Evolutionary conservation across 306 rosid species (phyloP), one percentile per base, ranked within the genome.

Genomic region (Cucurbita maxima): DNA sequence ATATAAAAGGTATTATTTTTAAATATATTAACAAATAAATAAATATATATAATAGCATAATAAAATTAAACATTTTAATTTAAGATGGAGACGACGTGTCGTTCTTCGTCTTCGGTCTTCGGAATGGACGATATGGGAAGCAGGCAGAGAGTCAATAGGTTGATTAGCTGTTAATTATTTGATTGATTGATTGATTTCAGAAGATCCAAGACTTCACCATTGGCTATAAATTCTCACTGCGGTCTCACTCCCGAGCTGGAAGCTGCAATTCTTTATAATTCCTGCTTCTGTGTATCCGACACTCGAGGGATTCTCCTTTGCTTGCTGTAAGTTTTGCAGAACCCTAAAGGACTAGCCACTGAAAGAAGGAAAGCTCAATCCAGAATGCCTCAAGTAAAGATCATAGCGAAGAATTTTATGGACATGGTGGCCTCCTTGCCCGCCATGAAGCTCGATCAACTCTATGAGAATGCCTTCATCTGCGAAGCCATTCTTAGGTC

Each of bases 401-500:
- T 88, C 80, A 87, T 94, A 55, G 97, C 97, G 15, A 89, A 89
- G 94, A 94, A 86, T 75, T 94, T 90, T 84, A 94, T 94, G 98
- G 98, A 94, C 86, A 94, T 94, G 98, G 98, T 90, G 84, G 94
- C 97, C 58, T 84, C 97, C 78, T 81, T 94, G 89, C 98, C 96
- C 37, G 81, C 96, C 86, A 86, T 87, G 84, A 94, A 90, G 90
- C 98, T 94, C 53, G 97, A 90, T 73, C 83, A 80, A 54, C 96
- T 94, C 81, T 94, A 87, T 71, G 84, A 88, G 37, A 91, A 87
- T 64, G 88, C 95, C 3, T 94, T 94, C 87, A 89, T 94, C 80
- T 90, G 98, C 79, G 97, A 90, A 84, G 97, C 98, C 77, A 90
- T 94, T 83, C 89, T 94, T 83, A 90, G 98, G 98, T 93, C 73